A percentile compares a stretch with the other conserved stretches of the same genome.
phyloP scores from a whole-genome alignment of 2,329 filamentous ascomycete species.

The Penicillium verrucosum region DNA sequence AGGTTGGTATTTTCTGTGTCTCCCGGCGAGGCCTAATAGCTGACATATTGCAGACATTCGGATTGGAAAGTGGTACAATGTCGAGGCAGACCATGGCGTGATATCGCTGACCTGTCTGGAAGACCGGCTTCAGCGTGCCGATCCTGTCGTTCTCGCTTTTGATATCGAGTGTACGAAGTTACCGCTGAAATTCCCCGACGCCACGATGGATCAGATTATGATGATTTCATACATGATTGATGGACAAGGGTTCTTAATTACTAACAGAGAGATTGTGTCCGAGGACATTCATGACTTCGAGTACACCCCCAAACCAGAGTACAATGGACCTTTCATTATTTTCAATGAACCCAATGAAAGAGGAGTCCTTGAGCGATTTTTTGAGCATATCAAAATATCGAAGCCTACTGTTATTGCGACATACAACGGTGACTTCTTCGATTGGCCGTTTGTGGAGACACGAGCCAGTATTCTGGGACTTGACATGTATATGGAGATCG shows the following conservation, averaged over 20 bases:
- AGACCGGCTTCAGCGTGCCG: constrained; percentile 82
- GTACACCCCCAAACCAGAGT: constrained; percentile 96
- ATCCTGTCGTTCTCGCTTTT: constrained; percentile 97
- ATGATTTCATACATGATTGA: constrained; percentile 99
- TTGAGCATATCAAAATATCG: constrained; percentile 90
- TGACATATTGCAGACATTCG: constrained; percentile 67
- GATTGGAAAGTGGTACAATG: constrained; percentile 94
- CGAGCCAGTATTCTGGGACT: constrained; percentile 91
- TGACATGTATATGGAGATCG: constrained; percentile 98
- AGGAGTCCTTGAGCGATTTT: constrained; percentile 82
- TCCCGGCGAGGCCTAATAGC: constrained; percentile 3
- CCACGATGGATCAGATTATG: constrained; percentile 94
- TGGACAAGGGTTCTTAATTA: constrained; percentile 95
- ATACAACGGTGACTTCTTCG: constrained; percentile 99
- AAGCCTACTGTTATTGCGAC: constrained; percentile 95
- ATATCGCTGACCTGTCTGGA: constrained; percentile 81
- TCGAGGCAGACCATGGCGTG: constrained; percentile 88
- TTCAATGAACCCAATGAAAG: constrained; percentile 98
- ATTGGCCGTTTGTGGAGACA: constrained; percentile 98
- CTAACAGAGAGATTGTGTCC: constrained; percentile 94
- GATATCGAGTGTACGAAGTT: constrained; percentile 98
- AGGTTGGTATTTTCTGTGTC: constrained; percentile 49
- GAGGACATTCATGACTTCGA: constrained; percentile 98
- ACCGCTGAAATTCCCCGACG: constrained; percentile 93
- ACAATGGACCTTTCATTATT: constrained; percentile 91